Base-by-base conservation (phyloP, 2,329 filamentous ascomycete species). In the Colletotrichum kahawae region DNA sequence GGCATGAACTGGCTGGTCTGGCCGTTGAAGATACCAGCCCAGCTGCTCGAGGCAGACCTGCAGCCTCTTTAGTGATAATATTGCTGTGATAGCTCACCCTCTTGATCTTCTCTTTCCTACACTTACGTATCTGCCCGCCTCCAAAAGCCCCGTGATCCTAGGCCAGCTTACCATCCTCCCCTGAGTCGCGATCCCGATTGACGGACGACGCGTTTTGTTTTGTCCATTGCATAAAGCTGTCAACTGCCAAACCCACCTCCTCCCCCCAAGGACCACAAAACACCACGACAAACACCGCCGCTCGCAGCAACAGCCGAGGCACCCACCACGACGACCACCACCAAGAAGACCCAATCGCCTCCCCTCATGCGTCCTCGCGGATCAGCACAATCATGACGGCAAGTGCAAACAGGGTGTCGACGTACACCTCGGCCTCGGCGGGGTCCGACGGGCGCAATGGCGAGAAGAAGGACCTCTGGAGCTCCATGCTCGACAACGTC, bases 391-490 rank as follows among this genome's bases (percentile, higher is more conserved):
- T 78, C 82, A 91, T 90, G 88, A 86, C 88, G 79, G 83, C 85
- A 79, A 89, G 87, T 81, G 83, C 86, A 76, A 91, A 91, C 81
- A 87, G 90, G 79, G 86, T 88, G 82, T 92, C 90, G 75, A 91
- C 87, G 80, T 91, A 90, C 85, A 92, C 90, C 76, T 86, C 85
- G 79, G 89, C 85, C 78, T 92, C 87, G 78, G 83, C 79, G 75
- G 88, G 88, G 75, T 87, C 88, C 72, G 91, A 91, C 64, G 86
- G 86, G 79, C 90, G 89, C 78, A 90, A 91, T 86, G 90, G 88
- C 84, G 93, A 94, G 79, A 96, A 95, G 87, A 95, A 95, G 85
- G 95, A 98, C 82, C 93, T 98, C 85, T 98, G 96, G 96, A 96
- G 94, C 76, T 95, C 95, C 59, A 95, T 98, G 94, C 90, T 98